Conservation (phyloP, 2,329 filamentous ascomycete genomes). For the Colletotrichum lupini region DNA sequence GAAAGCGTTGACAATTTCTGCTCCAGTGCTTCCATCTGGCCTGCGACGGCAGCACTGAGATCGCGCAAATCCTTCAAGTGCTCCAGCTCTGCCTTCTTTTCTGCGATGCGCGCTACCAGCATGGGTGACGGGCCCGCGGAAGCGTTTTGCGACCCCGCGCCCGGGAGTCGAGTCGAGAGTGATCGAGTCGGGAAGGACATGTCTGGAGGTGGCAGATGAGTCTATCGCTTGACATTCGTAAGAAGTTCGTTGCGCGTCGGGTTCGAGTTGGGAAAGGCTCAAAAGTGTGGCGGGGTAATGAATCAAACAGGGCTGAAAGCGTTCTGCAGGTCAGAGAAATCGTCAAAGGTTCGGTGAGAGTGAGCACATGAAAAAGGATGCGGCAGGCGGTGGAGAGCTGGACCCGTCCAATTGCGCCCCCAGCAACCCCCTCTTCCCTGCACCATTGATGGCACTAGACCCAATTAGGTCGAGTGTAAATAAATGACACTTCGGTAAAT, state of each 20-base stretch:
- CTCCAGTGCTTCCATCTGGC: conserved; percentile 85
- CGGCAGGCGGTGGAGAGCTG: conserved; percentile 6
- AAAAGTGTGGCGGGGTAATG: not conserved
- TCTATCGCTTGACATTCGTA: not conserved
- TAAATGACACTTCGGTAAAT: conserved; percentile 36
- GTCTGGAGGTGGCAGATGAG: not conserved
- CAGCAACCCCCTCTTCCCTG: conserved; percentile 29
- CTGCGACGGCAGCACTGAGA: conserved; percentile 80
- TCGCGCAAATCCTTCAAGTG: conserved; percentile 82
- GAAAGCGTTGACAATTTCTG: conserved; percentile 82
- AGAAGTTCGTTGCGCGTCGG: not conserved
- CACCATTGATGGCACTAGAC: conserved; percentile 28
- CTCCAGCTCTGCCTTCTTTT: conserved; percentile 87
- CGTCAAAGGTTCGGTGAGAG: not conserved
- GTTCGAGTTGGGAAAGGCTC: not conserved
- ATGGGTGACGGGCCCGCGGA: conserved; percentile 73
- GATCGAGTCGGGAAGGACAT: conserved; percentile 70
- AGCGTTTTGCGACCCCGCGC: conserved; percentile 62
- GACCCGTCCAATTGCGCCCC: conserved; percentile 17
- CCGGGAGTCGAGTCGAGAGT: conserved; percentile 75
- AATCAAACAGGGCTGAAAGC: not conserved
- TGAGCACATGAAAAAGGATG: conserved; percentile 27
- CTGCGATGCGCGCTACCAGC: conserved; percentile 80
- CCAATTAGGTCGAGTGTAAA: conserved; percentile 34
- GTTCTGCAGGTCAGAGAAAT: not conserved